A percentile compares a stretch with the other conserved stretches of the same genome.
Conservation (phyloP, 1,139 yeast genomes). For the Debaryomyces udenii region DNA sequence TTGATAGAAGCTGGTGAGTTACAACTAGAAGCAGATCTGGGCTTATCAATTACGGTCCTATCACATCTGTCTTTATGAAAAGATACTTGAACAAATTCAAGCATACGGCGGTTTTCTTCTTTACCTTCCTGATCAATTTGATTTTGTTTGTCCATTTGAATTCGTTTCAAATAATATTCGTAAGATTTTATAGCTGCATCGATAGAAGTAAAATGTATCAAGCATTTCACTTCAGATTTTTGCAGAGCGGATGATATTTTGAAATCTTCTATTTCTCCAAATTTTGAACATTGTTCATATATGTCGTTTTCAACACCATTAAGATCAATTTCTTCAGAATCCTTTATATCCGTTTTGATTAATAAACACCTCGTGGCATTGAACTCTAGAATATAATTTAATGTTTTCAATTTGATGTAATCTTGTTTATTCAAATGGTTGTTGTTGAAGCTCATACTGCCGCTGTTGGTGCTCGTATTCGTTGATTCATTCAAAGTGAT, state of each 20-base stretch:
- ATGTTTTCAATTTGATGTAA: slow-evolving; percentile 44
- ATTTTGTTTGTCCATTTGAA: slow-evolving; percentile 27
- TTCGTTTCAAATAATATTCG: slow-evolving; percentile 33
- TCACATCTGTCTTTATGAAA: slow-evolving; percentile 46
- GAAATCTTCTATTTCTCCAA: slow-evolving; percentile 42
- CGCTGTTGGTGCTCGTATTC: slow-evolving; percentile 12
- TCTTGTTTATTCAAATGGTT: slow-evolving; percentile 31
- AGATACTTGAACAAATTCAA: slow-evolving; percentile 20
- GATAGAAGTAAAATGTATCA: slow-evolving; percentile 43
- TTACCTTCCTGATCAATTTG: slow-evolving; percentile 20
- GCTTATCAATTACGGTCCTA: slow-evolving; percentile 22
- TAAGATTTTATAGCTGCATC: slow-evolving; percentile 44
- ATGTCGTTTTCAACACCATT: slow-evolving; percentile 21
- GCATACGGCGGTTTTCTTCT: slow-evolving; percentile 15
- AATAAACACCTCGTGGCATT: slow-evolving; percentile 43
- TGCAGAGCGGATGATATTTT: slow-evolving; percentile 14
- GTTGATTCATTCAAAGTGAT: slow-evolving; percentile 33
- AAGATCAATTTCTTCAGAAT: slow-evolving; percentile 2
- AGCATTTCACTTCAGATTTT: slow-evolving; percentile 15
- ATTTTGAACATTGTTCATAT: slow-evolving; percentile 28
- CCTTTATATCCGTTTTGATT: slow-evolving; percentile 21
- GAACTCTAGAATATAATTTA: slow-evolving; percentile 44
- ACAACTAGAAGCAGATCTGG: slow-evolving; percentile 6
- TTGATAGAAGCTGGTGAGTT: slow-evolving; percentile 4
- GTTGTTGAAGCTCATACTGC: slow-evolving; percentile 8